Percentiles rank a stretch among this genome's conserved stretches.
These are phyloP conservation scores for Fusarium beomiforme DNA, from an alignment of 2,329 filamentous ascomycete species.

Conservation along the genomic window DNA sequence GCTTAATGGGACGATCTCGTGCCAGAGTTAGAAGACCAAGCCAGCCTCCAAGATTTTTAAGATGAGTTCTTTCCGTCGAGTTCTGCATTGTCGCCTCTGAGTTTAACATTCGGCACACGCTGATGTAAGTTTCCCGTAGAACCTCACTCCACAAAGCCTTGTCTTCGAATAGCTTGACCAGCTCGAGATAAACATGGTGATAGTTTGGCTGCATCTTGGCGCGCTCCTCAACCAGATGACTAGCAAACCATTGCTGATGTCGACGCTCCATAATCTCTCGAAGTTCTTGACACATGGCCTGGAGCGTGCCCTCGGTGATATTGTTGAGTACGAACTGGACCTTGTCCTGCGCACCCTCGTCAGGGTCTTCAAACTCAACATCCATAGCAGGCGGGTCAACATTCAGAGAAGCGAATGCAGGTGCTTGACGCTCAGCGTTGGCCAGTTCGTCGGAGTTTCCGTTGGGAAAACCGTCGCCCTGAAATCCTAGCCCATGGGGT, in stretches of 20 bases:
- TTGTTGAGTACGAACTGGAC: conserved; percentile 98
- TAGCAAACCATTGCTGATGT: conserved; percentile 96
- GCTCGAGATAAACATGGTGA: conserved; percentile 89
- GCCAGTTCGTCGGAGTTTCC: conserved; percentile 74
- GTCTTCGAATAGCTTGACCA: conserved; percentile 85
- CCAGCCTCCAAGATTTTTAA: conserved; percentile 96
- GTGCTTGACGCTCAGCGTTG: conserved; percentile 67
- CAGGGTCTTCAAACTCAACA: conserved; percentile 80
- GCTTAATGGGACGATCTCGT: conserved; percentile 93
- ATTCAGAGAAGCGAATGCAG: conserved; percentile 81
- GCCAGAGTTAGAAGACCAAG: conserved; percentile 92
- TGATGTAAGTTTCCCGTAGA: conserved; percentile 91
- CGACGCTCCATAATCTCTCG: conserved; percentile 79
- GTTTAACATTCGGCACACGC: conserved; percentile 87
- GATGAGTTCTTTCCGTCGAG: conserved; percentile 82
- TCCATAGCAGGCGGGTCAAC: conserved; percentile 74
- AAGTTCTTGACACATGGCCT: conserved; percentile 84
- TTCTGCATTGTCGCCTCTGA: conserved; percentile 87
- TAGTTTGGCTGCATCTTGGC: conserved; percentile 98
- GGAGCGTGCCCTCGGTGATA: conserved; percentile 88
- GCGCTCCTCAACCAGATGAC: conserved; percentile 92
- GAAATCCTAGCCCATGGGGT: conserved; percentile 49
- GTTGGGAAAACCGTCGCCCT: conserved; percentile 69
- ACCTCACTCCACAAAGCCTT: conserved; percentile 85
- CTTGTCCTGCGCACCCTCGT: conserved; percentile 87